Evolutionary conservation across 2,329 filamentous ascomycete species (phyloP).

Genomic region (Pseudogymnoascus sp.): DNA sequence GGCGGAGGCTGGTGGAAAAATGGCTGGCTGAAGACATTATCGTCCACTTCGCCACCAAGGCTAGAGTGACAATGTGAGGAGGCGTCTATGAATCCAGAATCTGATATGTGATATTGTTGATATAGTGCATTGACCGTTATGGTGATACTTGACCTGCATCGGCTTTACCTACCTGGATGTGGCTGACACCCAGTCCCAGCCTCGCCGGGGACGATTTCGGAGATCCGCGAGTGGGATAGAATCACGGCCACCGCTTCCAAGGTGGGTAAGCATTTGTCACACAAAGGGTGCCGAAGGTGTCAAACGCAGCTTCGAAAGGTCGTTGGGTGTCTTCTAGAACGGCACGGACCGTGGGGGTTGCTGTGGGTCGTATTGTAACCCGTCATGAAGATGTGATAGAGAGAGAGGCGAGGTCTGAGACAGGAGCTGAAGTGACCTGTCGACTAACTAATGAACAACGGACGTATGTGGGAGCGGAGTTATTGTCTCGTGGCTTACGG

Average conservation of each 20-base stretch:
- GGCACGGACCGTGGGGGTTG: neutral
- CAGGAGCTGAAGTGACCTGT: slow-evolving; percentile 1
- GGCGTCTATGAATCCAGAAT: neutral
- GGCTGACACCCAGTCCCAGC: slow-evolving; percentile 1
- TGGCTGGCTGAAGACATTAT: neutral
- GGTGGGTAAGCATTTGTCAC: neutral
- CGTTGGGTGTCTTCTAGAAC: neutral
- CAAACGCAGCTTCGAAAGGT: neutral
- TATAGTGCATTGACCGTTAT: neutral
- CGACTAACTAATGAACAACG: neutral
- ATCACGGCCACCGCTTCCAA: neutral
- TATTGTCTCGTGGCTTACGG: neutral
- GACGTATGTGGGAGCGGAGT: neutral
- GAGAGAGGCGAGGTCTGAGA: neutral
- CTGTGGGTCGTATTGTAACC: neutral
- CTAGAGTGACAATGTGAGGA: neutral
- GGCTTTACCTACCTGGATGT: neutral
- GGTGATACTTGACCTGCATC: neutral
- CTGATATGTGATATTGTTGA: neutral
- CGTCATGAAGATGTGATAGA: neutral
- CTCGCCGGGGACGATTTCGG: neutral
- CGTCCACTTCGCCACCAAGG: neutral
- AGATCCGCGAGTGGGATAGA: neutral
- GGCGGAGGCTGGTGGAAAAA: neutral
- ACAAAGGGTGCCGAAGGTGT: neutral